Evolutionary conservation across 352 stramenopile species (phyloP), one percentile per base, ranked within the genome.

Genomic region (Phytopythium ostracodes): DNA sequence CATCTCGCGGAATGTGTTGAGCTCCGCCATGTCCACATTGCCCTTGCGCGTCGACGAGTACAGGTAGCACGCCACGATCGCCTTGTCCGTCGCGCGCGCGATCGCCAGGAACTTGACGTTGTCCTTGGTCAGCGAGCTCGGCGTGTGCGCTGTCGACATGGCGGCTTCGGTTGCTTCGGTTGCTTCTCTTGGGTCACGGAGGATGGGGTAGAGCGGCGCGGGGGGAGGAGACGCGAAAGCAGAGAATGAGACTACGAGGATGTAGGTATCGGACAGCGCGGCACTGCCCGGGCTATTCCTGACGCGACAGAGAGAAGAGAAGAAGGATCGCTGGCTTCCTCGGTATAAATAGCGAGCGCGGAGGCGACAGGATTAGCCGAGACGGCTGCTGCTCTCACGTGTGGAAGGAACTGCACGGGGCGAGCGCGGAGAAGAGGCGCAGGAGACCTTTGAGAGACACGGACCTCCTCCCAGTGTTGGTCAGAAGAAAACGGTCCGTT

Each of bases 31-130:
- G 63, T 85, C 80, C 11, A 75, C 72, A 22, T 52, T 59, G 24
- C 67, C 63, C 53, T 79, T 82, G 29, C 70, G 71, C 50, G 71
- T 62, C 25, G 80, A 72, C 17, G 75, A 75, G 68, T 94, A 83
- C 59, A 91, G 63, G 70, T 94, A 92, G 53, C 76, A 83, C n/a
- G 76, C 76, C 52, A 94, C 75, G 60, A 94, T 81, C 50, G 79
- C 75, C 71, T 94, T 94, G 70, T 94, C 85, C 9, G 81, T 88
- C 25, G 83, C 85, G 12, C 85, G 82, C 27, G 85, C 85, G 50
- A 94, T 88, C 53, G 81, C 83, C 52, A 94, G 51, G 64, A 94
- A 94, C 79, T 92, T 92, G 73, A 91, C 68, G 51, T 95, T 93
- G 72, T 90, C 84, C 53, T 77, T 74, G 40, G 79, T 92, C 56